These are phyloP conservation scores for Exophiala sp. DNA, from an alignment of 2,329 filamentous ascomycete species.

Conservation along the genomic window DNA sequence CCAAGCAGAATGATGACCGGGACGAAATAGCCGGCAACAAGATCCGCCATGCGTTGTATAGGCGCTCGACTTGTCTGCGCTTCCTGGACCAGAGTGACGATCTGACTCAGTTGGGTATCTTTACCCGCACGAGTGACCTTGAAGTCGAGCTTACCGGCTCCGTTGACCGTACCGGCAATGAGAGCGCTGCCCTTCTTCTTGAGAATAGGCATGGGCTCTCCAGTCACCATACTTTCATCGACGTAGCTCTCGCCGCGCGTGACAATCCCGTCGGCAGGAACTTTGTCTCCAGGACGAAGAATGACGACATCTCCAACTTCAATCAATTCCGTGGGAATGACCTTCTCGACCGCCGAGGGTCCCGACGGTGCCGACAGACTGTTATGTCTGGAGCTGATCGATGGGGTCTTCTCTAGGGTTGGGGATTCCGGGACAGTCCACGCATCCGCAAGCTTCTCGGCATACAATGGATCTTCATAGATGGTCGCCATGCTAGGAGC, in stretches of 20 bases:
- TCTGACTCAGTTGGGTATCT: slow-evolving; percentile 95
- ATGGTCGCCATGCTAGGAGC: slow-evolving; percentile 96
- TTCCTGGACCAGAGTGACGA: slow-evolving; percentile 96
- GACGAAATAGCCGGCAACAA: slow-evolving; percentile 88
- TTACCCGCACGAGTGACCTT: slow-evolving; percentile 85
- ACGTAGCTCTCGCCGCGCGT: slow-evolving; percentile 87
- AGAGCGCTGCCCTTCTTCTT: slow-evolving; percentile 74
- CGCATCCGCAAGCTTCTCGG: slow-evolving; percentile 77
- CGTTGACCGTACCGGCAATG: slow-evolving; percentile 94
- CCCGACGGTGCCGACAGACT: slow-evolving; percentile 9
- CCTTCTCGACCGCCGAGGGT: slow-evolving; percentile 63
- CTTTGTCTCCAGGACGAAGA: slow-evolving; percentile 89
- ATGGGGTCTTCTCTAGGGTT: slow-evolving; percentile 41
- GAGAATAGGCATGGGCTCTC: slow-evolving; percentile 89
- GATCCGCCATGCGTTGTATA: slow-evolving; percentile 88
- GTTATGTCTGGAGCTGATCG: slow-evolving; percentile 28
- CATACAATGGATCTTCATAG: slow-evolving; percentile 88
- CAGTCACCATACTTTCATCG: slow-evolving; percentile 98
- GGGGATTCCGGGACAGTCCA: slow-evolving; percentile 52
- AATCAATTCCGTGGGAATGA: slow-evolving; percentile 89
- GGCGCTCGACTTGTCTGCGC: slow-evolving; percentile 91
- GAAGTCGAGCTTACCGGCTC: slow-evolving; percentile 84
- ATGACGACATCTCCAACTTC: slow-evolving; percentile 92
- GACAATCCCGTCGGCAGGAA: slow-evolving; percentile 84
- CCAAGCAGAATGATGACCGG: slow-evolving; percentile 82